Base-by-base conservation (phyloP, 1,139 yeast genomes). In the Protomyces inundatus region DNA sequence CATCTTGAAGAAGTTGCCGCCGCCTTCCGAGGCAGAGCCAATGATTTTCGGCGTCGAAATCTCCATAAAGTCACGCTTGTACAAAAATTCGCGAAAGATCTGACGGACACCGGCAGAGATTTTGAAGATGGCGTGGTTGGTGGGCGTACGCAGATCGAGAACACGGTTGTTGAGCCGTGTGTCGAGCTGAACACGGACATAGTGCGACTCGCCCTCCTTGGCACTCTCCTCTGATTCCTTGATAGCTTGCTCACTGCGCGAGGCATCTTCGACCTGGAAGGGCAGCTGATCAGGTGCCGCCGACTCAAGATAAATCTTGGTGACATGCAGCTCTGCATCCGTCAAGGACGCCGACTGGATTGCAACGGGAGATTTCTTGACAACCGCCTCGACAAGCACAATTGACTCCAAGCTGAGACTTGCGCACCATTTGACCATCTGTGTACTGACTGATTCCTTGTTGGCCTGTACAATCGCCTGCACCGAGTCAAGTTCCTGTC, bases 21-120 rank as follows among this genome's bases (percentile, higher is more conserved):
- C 99, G 75, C 98, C 97, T 80, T 93, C 99, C 67, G 96, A 87
- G 46, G 98, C 89, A 60, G 98, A 90, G 70, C 95, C 97, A 74
- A 93, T 83, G 71, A 93, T 81, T 79, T 93, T 93, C 67, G 99
- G 99, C 10, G 98, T 87, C 77, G 93, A 98, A 70, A 90, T 85
- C 80, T 93, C 99, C 54, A 86, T 84, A 77, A 93, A 93, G 30
- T 84, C 84, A 72, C 80, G 83, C 62, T 78, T 77, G 67, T 78
- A 74, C 72, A 93, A 82, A 74, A 87, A 93, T 79, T 93, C 98
- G 76, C 96, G 85, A 82, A 93, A 93, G 73, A 95, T 80, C 57
- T 82, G 81, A 75, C 95, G 84, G 66, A 95, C 95, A 71, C 91
- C 98, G 56, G 93, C 83, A 78, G 89, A 95, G 72, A 95, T 86